phyloP scores from a whole-genome alignment of 352 stramenopile genomes.

The Phytophthora nicotianae region DNA sequence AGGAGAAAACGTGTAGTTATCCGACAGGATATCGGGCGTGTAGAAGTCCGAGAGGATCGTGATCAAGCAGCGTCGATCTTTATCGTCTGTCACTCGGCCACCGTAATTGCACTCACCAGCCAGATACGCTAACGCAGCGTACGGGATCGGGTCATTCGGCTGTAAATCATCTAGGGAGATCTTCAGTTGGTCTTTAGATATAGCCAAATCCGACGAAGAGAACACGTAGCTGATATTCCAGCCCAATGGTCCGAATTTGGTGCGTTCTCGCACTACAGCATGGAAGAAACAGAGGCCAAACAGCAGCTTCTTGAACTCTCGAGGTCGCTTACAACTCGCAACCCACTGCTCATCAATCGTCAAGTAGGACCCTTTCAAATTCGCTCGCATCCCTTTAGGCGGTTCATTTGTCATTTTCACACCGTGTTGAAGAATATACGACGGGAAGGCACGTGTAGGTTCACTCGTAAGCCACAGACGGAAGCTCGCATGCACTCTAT shows the following conservation, averaged over 20 bases:
- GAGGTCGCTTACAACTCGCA: slow-evolving; percentile 55
- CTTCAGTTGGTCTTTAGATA: slow-evolving; percentile 87
- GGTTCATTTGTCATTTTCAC: slow-evolving; percentile 97
- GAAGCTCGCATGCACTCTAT: slow-evolving; percentile 92
- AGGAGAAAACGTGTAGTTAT: slow-evolving; percentile 82
- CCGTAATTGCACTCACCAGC: slow-evolving; percentile 96
- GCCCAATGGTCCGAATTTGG: slow-evolving; percentile 84
- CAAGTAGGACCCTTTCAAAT: slow-evolving; percentile 92
- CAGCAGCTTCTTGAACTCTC: slow-evolving; percentile 85
- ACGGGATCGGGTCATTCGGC: slow-evolving; percentile 76
- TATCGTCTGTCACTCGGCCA: slow-evolving; percentile 94
- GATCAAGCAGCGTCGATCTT: slow-evolving; percentile 89
- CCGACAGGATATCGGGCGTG: slow-evolving; percentile 70
- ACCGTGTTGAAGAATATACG: slow-evolving; percentile 93
- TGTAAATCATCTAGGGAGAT: slow-evolving; percentile 81
- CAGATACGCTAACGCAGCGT: slow-evolving; percentile 91
- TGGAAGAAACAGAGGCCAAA: slow-evolving; percentile 95
- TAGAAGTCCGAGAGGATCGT: slow-evolving; percentile 90
- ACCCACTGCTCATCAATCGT: slow-evolving; percentile 84
- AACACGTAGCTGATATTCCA: slow-evolving; percentile 93
- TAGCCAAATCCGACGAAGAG: slow-evolving; percentile 82
- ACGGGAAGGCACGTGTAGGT: slow-evolving; percentile 92
- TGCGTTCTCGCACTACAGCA: slow-evolving; percentile 82
- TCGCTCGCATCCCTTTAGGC: slow-evolving; percentile 93
- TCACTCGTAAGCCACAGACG: slow-evolving; percentile 95